Evolutionary conservation across 345 rosid species (phyloP), one percentile per base, ranked within the genome.

Genomic region (Chamaenerion angustifolium): DNA sequence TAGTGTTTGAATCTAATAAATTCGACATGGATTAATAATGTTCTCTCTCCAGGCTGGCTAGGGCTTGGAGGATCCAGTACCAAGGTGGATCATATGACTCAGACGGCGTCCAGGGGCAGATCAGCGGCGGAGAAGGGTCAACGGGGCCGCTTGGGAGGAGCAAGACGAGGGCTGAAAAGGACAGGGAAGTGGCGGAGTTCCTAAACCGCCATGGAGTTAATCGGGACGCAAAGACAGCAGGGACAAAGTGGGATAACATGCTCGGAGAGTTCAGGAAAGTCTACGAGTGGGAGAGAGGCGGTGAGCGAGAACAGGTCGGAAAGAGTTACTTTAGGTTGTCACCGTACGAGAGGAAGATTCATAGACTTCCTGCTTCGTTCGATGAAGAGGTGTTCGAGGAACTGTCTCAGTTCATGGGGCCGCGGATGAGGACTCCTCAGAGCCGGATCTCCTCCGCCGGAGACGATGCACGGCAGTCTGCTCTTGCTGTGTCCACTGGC

Each of bases 241-340:
- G 96, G 25, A 92, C 98, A 9, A 92, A 92, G 57, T 92, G 98
- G 98, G 98, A 92, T 65, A 92, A 92, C 61, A 92, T 92, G 98
- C 68, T 92, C 57, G 98, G 98, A 11, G 98, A 92, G 69, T 92
- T 87, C 42, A 71, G 96, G 59, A 92, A 87, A 57, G 98, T 92
- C 3, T 74, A 77, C 56, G 98, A 92, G 45, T 92, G 98, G 98
- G 98, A 92, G 52, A 80, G 79, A 65, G 84, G 89, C 0, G 78
- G 78, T 5, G 94, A 81, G 41, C 67, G 75, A 45, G 94, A 84
- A 18, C 85, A 69, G 16, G 61, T 72, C 12, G 96, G 95, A 8
- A 92, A 87, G 74, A 92, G 96, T 72, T 92, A 92, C 58, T 92
- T 92, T 57, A 76, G 98, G 50, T 83, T 92, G 6, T 92, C 98